Evolutionary conservation across 495 filamentous ascomycete genomes (phyloP), one percentile per base, ranked within the genome.

Genomic region (Delitschia confertaspora): DNA sequence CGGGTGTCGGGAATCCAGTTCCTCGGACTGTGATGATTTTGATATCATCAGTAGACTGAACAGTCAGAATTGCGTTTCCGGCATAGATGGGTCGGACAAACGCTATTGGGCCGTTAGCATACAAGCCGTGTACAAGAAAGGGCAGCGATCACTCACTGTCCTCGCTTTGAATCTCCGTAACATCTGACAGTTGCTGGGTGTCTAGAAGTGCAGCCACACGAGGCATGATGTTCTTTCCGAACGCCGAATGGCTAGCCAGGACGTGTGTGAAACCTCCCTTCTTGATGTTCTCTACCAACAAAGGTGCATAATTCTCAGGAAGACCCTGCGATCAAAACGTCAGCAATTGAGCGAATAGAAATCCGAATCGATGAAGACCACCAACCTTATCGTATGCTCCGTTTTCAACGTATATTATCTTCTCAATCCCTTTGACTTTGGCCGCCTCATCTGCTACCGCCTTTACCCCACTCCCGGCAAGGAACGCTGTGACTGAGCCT

Each of bases 31-130:
- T 98, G 53, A 96, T 74, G 29, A 95, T 62, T 66, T 95, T 98
- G 64, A 85, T 79, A 2, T 69, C 56, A 58, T 98, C 93, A 42
- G 74, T 74, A 5, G 86, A 93, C 62, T 96, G 84, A 22, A 95
- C 87, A n/a, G 93, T 98, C 10, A 93, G 78, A 55, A 98, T 91
- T 36, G 87, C 93, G 60, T 98, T 98, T 30, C 91, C 91, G 38
- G 91, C 91, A 59, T 98, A 98, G 58, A 98, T 94, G 31, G 93
- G 88, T 23, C 91, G 85, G 30, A 95, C 84, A 60, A 96, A 98
- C 16, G 86, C 75, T 79, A 45, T 16, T 94, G 94, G 14, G 85
- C 74, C 75, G 42, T 21, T 21, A 40, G 44, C 20, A 21, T 8
- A 16, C 34, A 36, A 42, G 42, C 29, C 37, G 48, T 20, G 5